A percentile compares a stretch with the other conserved stretches of the same genome.
phyloP scores from a whole-genome alignment of 1,139 yeast species.

The Pichia sp. region DNA sequence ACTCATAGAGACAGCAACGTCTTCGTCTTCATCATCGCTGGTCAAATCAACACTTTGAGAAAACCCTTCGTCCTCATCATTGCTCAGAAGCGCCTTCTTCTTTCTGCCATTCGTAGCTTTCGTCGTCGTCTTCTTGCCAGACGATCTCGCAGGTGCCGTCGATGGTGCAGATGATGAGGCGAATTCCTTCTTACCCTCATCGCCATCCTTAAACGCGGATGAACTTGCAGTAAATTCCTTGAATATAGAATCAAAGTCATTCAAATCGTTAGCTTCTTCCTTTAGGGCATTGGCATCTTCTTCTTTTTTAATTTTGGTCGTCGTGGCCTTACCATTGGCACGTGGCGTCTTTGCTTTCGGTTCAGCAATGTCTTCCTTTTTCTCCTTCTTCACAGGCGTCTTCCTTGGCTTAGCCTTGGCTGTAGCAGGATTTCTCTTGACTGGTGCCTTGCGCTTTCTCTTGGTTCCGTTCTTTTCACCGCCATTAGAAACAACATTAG shows the following conservation, averaged over 20 bases:
- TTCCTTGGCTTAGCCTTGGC: constrained; percentile 7
- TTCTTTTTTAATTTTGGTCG: constrained; percentile 1
- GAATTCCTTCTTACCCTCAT: neutral
- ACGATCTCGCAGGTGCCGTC: neutral
- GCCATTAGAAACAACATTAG: constrained; percentile 16
- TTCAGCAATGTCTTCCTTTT: constrained; percentile 6
- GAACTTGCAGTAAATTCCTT: constrained; percentile 18
- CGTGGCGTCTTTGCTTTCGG: constrained; percentile 6
- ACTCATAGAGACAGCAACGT: constrained; percentile 9
- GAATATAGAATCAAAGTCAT: constrained; percentile 27
- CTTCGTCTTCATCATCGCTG: constrained; percentile 13
- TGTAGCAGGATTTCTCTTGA: constrained; percentile 8
- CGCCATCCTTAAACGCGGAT: constrained; percentile 6
- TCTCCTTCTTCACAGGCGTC: neutral
- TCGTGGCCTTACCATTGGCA: constrained; percentile 3
- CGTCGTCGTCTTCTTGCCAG: neutral
- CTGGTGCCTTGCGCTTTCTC: constrained; percentile 18
- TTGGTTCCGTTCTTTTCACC: constrained; percentile 22
- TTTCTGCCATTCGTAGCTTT: constrained; percentile 12
- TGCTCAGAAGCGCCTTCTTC: constrained; percentile 12
- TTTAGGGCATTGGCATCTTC: constrained; percentile 4
- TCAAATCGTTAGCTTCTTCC: constrained; percentile 21
- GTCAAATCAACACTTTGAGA: constrained; percentile 12
- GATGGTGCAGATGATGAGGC: constrained; percentile 1
- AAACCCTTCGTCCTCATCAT: constrained; percentile 20